Percentiles rank a stretch among this genome's conserved stretches.
phyloP scores from a whole-genome alignment of 202 grass and related monocot genomes.

The Musa balbisiana region DNA sequence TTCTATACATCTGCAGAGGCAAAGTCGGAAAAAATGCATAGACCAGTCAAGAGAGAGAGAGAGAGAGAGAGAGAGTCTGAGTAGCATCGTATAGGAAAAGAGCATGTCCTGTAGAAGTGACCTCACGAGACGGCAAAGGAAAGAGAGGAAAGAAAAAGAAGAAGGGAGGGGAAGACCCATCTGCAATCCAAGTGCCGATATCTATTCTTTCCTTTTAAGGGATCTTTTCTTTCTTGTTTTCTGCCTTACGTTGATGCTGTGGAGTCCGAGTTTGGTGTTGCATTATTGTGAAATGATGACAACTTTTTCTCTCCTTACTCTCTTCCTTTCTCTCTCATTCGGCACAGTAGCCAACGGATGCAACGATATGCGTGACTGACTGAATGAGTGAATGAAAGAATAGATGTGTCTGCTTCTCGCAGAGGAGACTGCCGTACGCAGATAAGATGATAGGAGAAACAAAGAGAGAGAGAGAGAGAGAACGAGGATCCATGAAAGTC shows the following conservation, averaged over 20 bases:
- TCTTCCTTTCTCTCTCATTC: slow-evolving; percentile 15
- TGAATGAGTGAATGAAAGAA: slow-evolving; percentile 7
- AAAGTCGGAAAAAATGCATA: slow-evolving; percentile 8
- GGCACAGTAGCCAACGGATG: slow-evolving; percentile 6
- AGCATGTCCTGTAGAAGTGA: slow-evolving; percentile 33
- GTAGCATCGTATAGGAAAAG: background rate
- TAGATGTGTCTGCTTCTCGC: slow-evolving; percentile 2
- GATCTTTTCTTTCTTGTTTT: slow-evolving; percentile 28
- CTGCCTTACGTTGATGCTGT: slow-evolving; percentile 40
- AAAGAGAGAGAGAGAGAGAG: slow-evolving; percentile 15
- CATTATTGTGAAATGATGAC: slow-evolving; percentile 98
- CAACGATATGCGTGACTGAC: slow-evolving; percentile 1
- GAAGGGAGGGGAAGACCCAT: slow-evolving; percentile 4
- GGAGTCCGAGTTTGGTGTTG: slow-evolving; percentile 36
- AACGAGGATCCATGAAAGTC: background rate
- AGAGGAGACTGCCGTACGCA: slow-evolving; percentile 8
- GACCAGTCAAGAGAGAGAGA: slow-evolving; percentile 18
- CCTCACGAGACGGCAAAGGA: slow-evolving; percentile 25
- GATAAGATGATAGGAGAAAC: slow-evolving; percentile 22
- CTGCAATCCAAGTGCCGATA: background rate
- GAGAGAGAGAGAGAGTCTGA: slow-evolving; percentile 17
- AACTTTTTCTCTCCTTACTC: slow-evolving; percentile 44
- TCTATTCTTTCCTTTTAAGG: background rate
- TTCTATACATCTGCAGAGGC: slow-evolving; percentile 87
- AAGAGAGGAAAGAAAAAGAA: slow-evolving; percentile 19